A percentile compares a stretch with the other conserved stretches of the same genome.
Evolutionary conservation across 1,284 basidiomycete genomes (phyloP).

Genomic region (Trichosporon faecale): DNA sequence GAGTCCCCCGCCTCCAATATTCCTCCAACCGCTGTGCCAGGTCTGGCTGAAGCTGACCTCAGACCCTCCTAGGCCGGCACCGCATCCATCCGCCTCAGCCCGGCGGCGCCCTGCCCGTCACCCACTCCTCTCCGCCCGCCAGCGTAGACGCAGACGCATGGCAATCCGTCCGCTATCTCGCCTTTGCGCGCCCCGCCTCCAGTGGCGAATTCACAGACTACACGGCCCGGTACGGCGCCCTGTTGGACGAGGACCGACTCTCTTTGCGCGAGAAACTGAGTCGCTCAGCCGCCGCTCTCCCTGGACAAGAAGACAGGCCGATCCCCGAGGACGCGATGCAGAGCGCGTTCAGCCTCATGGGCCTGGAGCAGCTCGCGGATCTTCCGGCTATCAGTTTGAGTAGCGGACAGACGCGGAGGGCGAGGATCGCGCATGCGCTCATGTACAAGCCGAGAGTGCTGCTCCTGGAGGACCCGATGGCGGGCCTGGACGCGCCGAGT

Average conservation of each 20-base stretch:
- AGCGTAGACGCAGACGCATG: conserved; percentile 18
- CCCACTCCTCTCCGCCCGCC: conserved; percentile 28
- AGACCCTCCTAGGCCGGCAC: conserved; percentile 68
- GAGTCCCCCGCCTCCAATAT: conserved; percentile 26
- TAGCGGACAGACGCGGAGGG: conserved; percentile 87
- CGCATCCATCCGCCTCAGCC: conserved; percentile 61
- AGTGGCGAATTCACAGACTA: conserved; percentile 84
- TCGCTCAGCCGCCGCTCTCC: conserved; percentile 20
- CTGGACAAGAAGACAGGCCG: conserved; percentile 10
- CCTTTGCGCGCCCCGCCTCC: conserved; percentile 65
- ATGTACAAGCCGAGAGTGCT: conserved; percentile 67
- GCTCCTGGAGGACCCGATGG: conserved; percentile 74
- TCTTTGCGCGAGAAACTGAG: conserved; percentile 25
- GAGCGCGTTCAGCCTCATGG: conserved; percentile 55
- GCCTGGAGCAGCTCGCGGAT: conserved; percentile 65
- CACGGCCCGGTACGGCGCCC: conserved; percentile 80
- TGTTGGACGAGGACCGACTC: conserved; percentile 75
- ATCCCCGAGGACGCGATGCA: conserved; percentile 20
- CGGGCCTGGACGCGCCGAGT: conserved; percentile 46
- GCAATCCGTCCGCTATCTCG: conserved; percentile 62
- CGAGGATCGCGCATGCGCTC: conserved; percentile 76
- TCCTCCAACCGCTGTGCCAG: background rate
- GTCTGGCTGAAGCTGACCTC: conserved; percentile 7
- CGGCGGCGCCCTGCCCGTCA: conserved; percentile 69
- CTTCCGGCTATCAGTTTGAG: conserved; percentile 76